A percentile compares a stretch with the other conserved stretches of the same genome.
phyloP scores from a whole-genome alignment of 116 monocot species.

The Papilionanthe hybrid region DNA sequence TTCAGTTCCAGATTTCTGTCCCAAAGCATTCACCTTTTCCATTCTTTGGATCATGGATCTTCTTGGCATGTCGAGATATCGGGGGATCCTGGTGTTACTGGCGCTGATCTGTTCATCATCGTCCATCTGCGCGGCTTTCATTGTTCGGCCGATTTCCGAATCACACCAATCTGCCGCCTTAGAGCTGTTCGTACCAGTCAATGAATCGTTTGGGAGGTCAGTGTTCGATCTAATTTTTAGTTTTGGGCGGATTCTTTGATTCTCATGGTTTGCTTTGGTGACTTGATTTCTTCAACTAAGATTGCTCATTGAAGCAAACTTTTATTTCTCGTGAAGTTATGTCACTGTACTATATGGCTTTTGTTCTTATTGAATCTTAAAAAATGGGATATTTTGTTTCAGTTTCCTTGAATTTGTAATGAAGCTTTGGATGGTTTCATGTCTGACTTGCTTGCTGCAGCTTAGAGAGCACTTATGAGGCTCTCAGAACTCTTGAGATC shows the following conservation, averaged over 20 bases:
- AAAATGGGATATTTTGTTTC: not conserved
- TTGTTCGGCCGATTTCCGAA: conserved; percentile 38
- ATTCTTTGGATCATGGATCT: not conserved
- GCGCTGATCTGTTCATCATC: conserved; percentile 19
- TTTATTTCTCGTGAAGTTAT: not conserved
- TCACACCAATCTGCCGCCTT: conserved; percentile 41
- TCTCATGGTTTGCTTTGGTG: not conserved
- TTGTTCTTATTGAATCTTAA: not conserved
- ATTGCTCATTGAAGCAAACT: not conserved
- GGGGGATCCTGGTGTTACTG: conserved; percentile 10
- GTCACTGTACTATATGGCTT: not conserved
- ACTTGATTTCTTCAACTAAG: not conserved
- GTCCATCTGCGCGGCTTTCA: conserved; percentile 9
- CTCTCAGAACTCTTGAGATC: conserved; percentile 74
- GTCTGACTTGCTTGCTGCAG: conserved; percentile 34
- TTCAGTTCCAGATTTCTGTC: not conserved
- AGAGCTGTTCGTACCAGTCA: conserved; percentile 31
- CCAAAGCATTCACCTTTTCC: not conserved
- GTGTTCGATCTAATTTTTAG: not conserved
- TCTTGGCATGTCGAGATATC: conserved; percentile 7
- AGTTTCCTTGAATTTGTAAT: not conserved
- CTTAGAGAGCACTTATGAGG: conserved; percentile 80
- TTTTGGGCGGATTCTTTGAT: not conserved
- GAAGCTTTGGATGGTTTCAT: not conserved
- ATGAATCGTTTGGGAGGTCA: conserved; percentile 35